Conservation (phyloP, 2,329 filamentous ascomycete species). For the Ophiocordyceps australis region DNA sequence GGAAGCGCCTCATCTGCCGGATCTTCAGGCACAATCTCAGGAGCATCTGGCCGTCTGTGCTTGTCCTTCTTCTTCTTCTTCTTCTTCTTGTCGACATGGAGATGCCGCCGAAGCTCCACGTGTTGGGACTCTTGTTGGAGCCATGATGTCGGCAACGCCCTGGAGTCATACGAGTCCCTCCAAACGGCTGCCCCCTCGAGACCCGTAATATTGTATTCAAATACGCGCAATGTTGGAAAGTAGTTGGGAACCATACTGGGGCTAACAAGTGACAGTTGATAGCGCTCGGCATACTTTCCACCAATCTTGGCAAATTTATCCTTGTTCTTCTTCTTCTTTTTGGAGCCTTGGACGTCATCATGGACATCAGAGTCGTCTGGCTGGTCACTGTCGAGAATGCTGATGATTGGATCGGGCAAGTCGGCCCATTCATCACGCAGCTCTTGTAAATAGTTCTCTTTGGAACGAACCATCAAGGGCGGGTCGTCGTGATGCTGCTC, state of each 20-base stretch:
- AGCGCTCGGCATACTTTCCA: conserved; percentile 70
- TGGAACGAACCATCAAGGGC: conserved; percentile 45
- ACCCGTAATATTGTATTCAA: conserved; percentile 82
- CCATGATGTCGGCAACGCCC: conserved; percentile 2
- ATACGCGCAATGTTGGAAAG: conserved; percentile 74
- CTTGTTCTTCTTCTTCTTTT: conserved; percentile 21
- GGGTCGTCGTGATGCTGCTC: conserved; percentile 13
- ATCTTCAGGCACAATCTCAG: conserved; percentile 47
- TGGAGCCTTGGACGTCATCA: conserved; percentile 6
- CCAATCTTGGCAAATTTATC: conserved; percentile 47
- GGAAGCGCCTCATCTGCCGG: conserved; percentile 58
- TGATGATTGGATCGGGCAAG: conserved; percentile 37
- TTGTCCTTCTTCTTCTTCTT: conserved; percentile 22
- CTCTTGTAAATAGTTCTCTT: conserved; percentile 53
- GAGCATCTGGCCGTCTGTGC: conserved; percentile 32
- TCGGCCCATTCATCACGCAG: conserved; percentile 62
- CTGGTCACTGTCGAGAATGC: conserved; percentile 5
- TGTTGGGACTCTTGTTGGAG: conserved; percentile 13
- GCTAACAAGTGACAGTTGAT: conserved; percentile 60
- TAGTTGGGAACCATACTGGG: conserved; percentile 88
- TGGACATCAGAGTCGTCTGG: conserved; percentile 6
- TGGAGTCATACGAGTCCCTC: conserved; percentile 14
- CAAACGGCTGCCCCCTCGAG: conserved; percentile 38
- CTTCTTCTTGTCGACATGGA: conserved; percentile 14
- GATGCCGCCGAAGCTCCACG: conserved; percentile 11